A percentile compares a stretch with the other conserved stretches of the same genome.
phyloP scores from a whole-genome alignment of 768 basidiomycete genomes.

The Glaciozyma antarctica region DNA sequence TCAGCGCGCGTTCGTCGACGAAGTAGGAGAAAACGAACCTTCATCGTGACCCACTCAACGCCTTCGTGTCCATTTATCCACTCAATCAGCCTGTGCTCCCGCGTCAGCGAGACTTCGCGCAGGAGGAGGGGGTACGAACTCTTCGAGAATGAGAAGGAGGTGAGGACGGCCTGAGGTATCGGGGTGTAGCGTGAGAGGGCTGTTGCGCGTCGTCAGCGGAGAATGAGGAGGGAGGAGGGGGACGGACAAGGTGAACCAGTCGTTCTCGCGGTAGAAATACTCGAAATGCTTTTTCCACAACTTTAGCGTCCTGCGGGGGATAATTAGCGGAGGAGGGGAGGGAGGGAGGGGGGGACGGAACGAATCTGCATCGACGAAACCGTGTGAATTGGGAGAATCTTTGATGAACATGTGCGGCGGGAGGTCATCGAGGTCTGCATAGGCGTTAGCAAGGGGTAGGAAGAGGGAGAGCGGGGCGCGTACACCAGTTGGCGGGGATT shows the following conservation, averaged over 20 bases:
- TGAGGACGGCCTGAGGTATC: slow-evolving; percentile 65
- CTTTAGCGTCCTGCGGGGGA: slow-evolving; percentile 47
- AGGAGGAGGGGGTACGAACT: slow-evolving; percentile 53
- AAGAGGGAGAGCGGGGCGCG: no score
- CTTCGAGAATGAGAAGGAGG: slow-evolving; percentile 65
- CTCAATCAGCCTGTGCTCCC: neutral
- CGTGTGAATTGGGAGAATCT: slow-evolving; percentile 51
- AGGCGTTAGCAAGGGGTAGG: neutral
- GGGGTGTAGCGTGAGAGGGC: slow-evolving; percentile 69
- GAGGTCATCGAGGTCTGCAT: slow-evolving; percentile 53
- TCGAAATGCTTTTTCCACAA: slow-evolving; percentile 68
- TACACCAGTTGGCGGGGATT: slow-evolving; percentile 55
- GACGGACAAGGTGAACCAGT: slow-evolving; percentile 5
- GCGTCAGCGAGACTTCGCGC: neutral
- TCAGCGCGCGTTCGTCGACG: neutral
- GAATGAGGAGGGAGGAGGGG: no score
- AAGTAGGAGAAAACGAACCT: slow-evolving; percentile 42
- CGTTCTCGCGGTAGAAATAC: slow-evolving; percentile 48
- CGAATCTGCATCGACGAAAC: slow-evolving; percentile 56
- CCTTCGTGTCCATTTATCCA: slow-evolving; percentile 46
- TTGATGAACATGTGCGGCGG: slow-evolving; percentile 53
- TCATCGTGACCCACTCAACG: slow-evolving; percentile 62
- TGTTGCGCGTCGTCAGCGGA: slow-evolving; percentile 39
- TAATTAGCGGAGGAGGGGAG: no score
- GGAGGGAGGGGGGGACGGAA: no score